Evolutionary conservation across 805 yeast genomes (phyloP), one percentile per base, ranked within the genome.

Genomic region (Kuraishia ogatae): DNA sequence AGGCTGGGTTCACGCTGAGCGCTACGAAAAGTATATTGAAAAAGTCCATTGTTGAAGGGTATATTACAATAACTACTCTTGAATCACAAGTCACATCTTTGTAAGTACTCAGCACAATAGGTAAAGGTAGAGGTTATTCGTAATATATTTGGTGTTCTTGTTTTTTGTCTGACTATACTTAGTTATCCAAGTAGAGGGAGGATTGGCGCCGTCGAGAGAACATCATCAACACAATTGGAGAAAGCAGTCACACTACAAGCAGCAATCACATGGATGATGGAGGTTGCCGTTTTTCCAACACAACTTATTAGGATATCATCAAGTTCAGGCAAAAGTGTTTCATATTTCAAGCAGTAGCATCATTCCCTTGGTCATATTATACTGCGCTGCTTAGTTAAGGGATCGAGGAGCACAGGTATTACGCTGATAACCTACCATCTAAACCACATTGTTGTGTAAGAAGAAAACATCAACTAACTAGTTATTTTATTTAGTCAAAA

Each of bases 401-500:
- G n/a, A n/a, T n/a, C n/a, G n/a, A n/a, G n/a, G n/a, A n/a, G n/a
- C n/a, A n/a, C n/a, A n/a, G n/a, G n/a, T n/a, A n/a, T n/a, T n/a
- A n/a, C n/a, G n/a, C n/a, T n/a, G 29, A 26, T 26, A 26, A 26
- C 29, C 10, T 26, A 6, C 29, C 10, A 5, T 26, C 29, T 5
- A 26, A 26, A 10, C 29, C 10, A 6, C 10, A 26, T 10, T 26
- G 29, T 26, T 26, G 29, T 26, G 29, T n/a, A n/a, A n/a, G n/a
- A n/a, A 26, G 10, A 26, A 26, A 50, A 28, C 52, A 21, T 13
- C 39, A 46, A 23, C 51, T 49, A 47, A 47, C 49, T 21, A 6
- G 5, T 26, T 26, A 10, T 13, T 46, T 10, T 5, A 11, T 23
- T 24, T 43, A 64, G 61, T 64, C 78, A 85, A 78, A 66, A 94